A percentile compares a stretch with the other conserved stretches of the same genome.
These are phyloP conservation scores for Phaeosphaeria sp. DNA, from an alignment of 2,329 filamentous ascomycete species.

Conservation along the genomic window DNA sequence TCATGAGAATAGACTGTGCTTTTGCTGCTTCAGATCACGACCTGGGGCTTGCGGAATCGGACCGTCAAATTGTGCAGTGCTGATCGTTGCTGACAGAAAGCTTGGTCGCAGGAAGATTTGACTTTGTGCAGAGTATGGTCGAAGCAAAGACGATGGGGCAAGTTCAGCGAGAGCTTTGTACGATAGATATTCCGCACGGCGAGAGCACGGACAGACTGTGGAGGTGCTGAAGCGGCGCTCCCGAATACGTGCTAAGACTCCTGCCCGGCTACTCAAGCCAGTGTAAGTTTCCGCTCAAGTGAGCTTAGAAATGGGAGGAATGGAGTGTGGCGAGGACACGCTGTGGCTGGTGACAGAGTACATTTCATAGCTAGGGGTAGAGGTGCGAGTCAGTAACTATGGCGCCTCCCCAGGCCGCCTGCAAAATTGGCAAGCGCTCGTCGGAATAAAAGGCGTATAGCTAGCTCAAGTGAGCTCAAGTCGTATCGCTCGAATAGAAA, in stretches of 20 bases:
- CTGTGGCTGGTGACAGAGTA: not conserved
- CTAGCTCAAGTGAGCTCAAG: no score
- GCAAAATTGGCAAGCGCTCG: not conserved
- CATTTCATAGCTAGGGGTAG: no score
- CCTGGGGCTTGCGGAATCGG: not conserved
- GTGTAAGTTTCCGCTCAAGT: not conserved
- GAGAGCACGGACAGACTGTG: not conserved
- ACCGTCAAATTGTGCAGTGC: not conserved
- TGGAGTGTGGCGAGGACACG: not conserved
- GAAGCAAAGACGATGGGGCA: no score
- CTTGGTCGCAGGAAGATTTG: not conserved
- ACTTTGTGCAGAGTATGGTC: no score
- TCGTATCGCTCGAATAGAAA: no score
- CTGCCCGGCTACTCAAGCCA: not conserved
- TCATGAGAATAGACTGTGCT: not conserved
- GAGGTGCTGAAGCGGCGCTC: not conserved
- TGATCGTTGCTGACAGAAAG: not conserved
- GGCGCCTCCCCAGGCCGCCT: not conserved
- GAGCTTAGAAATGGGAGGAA: not conserved
- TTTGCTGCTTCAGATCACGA: no score
- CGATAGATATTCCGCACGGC: no score
- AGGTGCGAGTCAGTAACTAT: not conserved
- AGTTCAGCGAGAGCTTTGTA: no score
- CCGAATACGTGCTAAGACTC: not conserved
- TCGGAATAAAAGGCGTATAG: no score